These are phyloP conservation scores for Sequoia sempervirens DNA, from an alignment of 75 land plant species.

Conservation along the genomic window DNA sequence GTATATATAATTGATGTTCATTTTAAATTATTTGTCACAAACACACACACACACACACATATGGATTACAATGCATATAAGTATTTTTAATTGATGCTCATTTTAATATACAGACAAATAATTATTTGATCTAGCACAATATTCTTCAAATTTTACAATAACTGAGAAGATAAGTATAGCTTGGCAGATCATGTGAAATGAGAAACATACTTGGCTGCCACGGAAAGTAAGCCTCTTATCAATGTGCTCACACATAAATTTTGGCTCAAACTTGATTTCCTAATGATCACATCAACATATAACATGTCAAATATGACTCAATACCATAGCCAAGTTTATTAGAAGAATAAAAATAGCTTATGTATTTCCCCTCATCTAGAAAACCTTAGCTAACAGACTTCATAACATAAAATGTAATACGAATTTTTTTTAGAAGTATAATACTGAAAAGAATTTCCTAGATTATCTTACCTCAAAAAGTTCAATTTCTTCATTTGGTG, in stretches of 20 bases:
- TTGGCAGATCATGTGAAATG: not conserved
- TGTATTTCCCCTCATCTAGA: not conserved
- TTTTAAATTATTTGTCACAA: not conserved
- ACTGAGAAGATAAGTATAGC: not conserved
- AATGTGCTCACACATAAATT: slow-evolving; percentile 93
- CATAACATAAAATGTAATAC: not conserved
- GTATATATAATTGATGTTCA: not conserved
- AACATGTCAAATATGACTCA: not conserved
- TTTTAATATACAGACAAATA: no score
- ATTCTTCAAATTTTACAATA: not conserved
- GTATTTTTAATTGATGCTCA: no score
- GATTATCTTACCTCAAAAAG: slow-evolving; percentile 69
- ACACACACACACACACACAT: no score
- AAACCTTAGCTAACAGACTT: not conserved
- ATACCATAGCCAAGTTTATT: not conserved
- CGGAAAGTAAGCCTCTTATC: slow-evolving; percentile 74
- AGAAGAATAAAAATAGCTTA: not conserved
- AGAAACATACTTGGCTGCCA: slow-evolving; percentile 62
- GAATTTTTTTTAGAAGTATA: not conserved
- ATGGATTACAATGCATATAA: no score
- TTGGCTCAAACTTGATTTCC: slow-evolving; percentile 99
- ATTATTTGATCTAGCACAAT: not conserved
- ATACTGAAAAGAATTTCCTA: not conserved
- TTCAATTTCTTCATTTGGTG: slow-evolving; percentile 78
- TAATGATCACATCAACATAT: slow-evolving; percentile 15